Percentiles rank a stretch among this genome's conserved stretches.
Evolutionary conservation across 768 basidiomycete genomes (phyloP).

Genomic region (Agaricus sinodeliciosus): DNA sequence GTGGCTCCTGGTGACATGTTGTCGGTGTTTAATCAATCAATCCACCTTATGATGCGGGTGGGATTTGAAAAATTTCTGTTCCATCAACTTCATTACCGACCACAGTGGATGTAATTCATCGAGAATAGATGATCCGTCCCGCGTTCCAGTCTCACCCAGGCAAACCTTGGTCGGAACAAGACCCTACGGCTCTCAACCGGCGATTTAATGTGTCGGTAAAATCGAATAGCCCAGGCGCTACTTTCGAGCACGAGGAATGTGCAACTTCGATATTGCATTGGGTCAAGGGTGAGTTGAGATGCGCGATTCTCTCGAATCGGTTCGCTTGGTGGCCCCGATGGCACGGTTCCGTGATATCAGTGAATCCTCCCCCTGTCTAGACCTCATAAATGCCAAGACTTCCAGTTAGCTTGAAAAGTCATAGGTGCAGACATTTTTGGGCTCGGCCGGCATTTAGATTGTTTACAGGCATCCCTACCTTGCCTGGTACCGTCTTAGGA

Average conservation of each 20-base stretch:
- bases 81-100: conserved; percentile 1
- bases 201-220: background rate
- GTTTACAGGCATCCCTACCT: background rate
- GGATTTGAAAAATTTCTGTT: background rate
- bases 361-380: background rate
- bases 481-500: background rate
- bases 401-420: background rate
- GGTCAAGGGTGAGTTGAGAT: background rate
- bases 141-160: background rate
- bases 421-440: conserved; percentile 1
- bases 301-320: background rate
- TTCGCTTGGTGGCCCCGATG: background rate
- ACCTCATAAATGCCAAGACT: background rate
- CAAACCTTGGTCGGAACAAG: background rate
- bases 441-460: conserved; percentile 1
- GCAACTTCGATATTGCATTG: background rate
- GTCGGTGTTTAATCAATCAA: background rate
- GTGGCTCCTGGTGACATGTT: background rate
- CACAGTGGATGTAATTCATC: background rate
- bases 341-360: background rate
- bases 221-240: background rate
- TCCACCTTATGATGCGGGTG: background rate
- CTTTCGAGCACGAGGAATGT: background rate
- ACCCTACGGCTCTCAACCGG: background rate
- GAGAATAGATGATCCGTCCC: conserved; percentile 5